phyloP scores from a whole-genome alignment of 768 basidiomycete species.

The Calocera cornea region DNA sequence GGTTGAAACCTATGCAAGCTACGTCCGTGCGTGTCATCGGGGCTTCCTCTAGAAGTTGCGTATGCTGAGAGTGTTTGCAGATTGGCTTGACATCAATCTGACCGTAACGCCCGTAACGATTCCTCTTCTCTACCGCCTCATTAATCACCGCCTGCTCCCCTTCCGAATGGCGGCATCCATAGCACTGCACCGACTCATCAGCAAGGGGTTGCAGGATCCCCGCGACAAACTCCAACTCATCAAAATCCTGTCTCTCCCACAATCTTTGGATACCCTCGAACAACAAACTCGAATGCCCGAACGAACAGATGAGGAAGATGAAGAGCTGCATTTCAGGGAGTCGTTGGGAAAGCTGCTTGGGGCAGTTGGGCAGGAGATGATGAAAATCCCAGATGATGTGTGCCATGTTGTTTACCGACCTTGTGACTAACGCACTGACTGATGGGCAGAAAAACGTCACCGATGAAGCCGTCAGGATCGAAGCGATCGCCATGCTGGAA shows the following conservation, averaged over 20 bases:
- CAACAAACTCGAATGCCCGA: constrained; percentile 55
- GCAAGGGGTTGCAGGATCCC: constrained; percentile 86
- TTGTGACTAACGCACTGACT: neutral
- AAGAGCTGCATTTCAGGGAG: constrained; percentile 70
- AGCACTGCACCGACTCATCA: constrained; percentile 70
- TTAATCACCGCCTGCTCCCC: constrained; percentile 61
- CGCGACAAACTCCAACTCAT: constrained; percentile 80
- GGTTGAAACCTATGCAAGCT: constrained; percentile 82
- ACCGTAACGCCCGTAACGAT: constrained; percentile 86
- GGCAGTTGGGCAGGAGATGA: constrained; percentile 64
- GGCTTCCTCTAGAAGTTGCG: neutral
- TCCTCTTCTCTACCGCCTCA: constrained; percentile 66
- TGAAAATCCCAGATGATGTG: constrained; percentile 70
- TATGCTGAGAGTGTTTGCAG: constrained; percentile 32
- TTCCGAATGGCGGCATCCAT: constrained; percentile 73
- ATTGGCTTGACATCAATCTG: constrained; percentile 96
- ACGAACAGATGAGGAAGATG: constrained; percentile 71
- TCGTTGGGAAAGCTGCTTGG: constrained; percentile 75
- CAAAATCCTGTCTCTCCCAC: constrained; percentile 73
- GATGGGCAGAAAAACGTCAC: constrained; percentile 20
- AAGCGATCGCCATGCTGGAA: constrained; percentile 49
- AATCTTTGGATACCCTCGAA: constrained; percentile 71
- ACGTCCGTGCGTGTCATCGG: constrained; percentile 59
- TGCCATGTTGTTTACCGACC: constrained; percentile 14
- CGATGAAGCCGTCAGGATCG: constrained; percentile 44